These are phyloP conservation scores for Coelastrella sp. DNA, from an alignment of 139 green algal species.

Conservation along the genomic window DNA sequence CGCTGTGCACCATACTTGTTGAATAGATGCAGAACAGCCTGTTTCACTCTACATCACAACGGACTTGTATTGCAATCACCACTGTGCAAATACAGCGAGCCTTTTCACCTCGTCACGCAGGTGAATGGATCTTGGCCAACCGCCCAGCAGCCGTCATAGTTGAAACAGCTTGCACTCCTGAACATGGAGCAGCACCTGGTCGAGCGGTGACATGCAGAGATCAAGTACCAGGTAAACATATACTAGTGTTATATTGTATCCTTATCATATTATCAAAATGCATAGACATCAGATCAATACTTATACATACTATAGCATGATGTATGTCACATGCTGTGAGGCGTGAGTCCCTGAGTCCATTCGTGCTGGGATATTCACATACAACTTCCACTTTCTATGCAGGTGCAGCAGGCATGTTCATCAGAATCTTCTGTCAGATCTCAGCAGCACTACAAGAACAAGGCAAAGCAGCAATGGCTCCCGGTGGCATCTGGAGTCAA, in stretches of 20 bases:
- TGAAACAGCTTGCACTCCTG: slow-evolving; percentile 74
- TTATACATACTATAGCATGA: too few relatives aligned
- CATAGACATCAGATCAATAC: too few relatives aligned
- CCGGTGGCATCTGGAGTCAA: slow-evolving; percentile 46
- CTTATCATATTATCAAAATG: too few relatives aligned
- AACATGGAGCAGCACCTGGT: slow-evolving; percentile 65
- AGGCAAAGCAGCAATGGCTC: slow-evolving; percentile 42
- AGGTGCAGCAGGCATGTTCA: slow-evolving; percentile 52
- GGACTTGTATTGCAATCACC: too few relatives aligned
- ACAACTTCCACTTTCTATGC: too few relatives aligned
- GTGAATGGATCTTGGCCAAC: slow-evolving; percentile 63
- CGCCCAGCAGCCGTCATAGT: slow-evolving; percentile 70
- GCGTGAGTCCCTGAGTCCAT: too few relatives aligned
- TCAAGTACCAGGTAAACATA: slow-evolving; percentile 4
- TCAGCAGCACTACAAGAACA: slow-evolving; percentile 47
- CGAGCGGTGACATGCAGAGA: slow-evolving; percentile 58
- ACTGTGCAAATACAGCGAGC: too few relatives aligned
- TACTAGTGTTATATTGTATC: slow-evolving; percentile 6
- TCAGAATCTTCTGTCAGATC: slow-evolving; percentile 60
- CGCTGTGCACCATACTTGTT: too few relatives aligned
- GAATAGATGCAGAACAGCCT: too few relatives aligned
- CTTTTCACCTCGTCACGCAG: not conserved
- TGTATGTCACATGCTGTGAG: too few relatives aligned
- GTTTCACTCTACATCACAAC: too few relatives aligned
- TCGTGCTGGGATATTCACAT: too few relatives aligned